Evolutionary conservation across 768 basidiomycete genomes (phyloP).

Genomic region (Tricholoma matsutake): DNA sequence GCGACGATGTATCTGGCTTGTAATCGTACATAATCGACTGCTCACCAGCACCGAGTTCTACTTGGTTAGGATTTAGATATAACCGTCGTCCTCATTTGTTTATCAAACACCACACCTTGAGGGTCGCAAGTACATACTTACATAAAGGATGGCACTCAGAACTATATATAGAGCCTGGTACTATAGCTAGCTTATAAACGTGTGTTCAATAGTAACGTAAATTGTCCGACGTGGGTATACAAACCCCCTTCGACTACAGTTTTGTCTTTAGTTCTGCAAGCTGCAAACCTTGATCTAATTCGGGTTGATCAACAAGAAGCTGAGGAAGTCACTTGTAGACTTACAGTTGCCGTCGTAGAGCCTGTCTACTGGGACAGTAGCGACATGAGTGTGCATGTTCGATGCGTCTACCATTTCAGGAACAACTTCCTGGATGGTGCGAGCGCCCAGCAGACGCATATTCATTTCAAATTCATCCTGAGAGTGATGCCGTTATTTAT

Average conservation of each 20-base stretch:
- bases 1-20: no score
- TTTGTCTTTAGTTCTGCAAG: not conserved
- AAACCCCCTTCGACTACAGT: not conserved
- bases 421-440: constrained; percentile 71
- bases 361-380: constrained; percentile 66
- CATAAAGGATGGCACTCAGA: not conserved
- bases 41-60: no score
- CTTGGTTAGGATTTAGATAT: no score
- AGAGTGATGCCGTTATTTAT: not conserved
- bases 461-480: constrained; percentile 99
- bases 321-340: constrained; percentile 22
- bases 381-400: constrained; percentile 62
- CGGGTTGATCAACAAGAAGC: not conserved
- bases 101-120: not conserved
- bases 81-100: not conserved
- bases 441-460: constrained; percentile 87
- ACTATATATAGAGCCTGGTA: not conserved
- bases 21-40: no score
- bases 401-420: constrained; percentile 89
- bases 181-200: no score
- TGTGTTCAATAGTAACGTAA: not conserved
- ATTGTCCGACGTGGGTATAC: not conserved
- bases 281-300: not conserved
- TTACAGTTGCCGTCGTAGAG: constrained; percentile 81
- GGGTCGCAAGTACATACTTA: not conserved